Evolutionary conservation across 495 filamentous ascomycete species (phyloP).

Genomic region (Stereocaulon alpinum): DNA sequence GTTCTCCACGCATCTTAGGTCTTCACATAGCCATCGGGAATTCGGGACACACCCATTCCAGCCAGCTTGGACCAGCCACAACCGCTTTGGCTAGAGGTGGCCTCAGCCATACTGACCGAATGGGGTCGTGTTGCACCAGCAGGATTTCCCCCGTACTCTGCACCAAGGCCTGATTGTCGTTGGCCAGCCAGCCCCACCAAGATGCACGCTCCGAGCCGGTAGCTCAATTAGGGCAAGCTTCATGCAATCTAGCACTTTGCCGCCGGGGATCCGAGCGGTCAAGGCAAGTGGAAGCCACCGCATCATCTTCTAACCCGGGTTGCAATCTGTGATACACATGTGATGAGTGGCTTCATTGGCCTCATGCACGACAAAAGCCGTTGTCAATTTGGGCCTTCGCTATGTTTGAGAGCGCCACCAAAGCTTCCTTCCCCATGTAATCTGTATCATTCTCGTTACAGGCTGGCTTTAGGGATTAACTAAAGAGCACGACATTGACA

Average conservation of each 20-base stretch:
- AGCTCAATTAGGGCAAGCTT: neutral
- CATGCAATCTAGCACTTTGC: constrained; percentile 1
- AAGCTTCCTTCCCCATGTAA: neutral
- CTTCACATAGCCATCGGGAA: neutral
- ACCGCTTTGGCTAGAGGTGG: neutral
- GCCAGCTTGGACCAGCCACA: constrained; percentile 5
- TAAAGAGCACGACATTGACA: neutral
- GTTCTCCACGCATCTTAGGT: neutral
- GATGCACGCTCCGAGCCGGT: neutral
- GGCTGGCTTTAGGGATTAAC: neutral
- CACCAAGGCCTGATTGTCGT: constrained; percentile 3
- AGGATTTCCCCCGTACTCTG: constrained; percentile 2
- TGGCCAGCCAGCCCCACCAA: constrained; percentile 8
- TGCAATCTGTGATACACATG: constrained; percentile 1
- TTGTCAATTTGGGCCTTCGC: constrained; percentile 5
- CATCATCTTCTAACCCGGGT: constrained; percentile 9
- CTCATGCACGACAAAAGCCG: constrained; percentile 3
- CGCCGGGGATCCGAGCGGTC: constrained; percentile 11
- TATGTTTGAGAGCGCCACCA: neutral
- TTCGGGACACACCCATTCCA: neutral
- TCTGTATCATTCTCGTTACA: neutral
- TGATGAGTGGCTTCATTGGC: constrained; percentile 1
- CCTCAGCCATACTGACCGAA: neutral
- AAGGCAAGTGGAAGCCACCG: constrained; percentile 11
- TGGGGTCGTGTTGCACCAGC: neutral